phyloP scores from a whole-genome alignment of 2,329 filamentous ascomycete species.

The Triangularia setosa region DNA sequence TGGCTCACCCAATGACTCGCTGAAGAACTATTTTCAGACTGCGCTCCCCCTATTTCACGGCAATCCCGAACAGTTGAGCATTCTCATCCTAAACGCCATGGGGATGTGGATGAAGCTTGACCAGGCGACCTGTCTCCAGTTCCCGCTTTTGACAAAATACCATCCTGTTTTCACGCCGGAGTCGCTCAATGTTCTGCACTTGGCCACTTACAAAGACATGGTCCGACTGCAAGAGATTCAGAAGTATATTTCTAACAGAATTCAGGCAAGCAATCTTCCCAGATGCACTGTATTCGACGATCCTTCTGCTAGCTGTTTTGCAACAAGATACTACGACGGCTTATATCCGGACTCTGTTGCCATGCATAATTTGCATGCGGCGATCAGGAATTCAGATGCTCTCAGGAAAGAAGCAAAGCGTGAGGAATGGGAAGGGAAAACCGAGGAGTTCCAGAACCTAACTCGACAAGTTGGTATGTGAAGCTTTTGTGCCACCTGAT shows the following conservation, averaged over 20 bases:
- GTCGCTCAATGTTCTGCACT: constrained; percentile 52
- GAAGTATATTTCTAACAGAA: constrained; percentile 41
- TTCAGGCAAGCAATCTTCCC: background rate
- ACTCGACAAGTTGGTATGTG: constrained; percentile 26
- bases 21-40: constrained; percentile 34
- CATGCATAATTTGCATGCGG: background rate
- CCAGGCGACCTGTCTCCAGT: constrained; percentile 36
- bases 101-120: constrained; percentile 59
- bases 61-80: constrained; percentile 48
- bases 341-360: constrained; percentile 18
- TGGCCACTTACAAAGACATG: constrained; percentile 47
- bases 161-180: constrained; percentile 47
- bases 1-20: background rate
- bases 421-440: constrained; percentile 33
- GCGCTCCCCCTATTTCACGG: constrained; percentile 37
- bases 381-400: constrained; percentile 13
- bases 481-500: background rate
- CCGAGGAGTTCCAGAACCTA: constrained; percentile 30
- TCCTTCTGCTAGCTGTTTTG: constrained; percentile 41
- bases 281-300: constrained; percentile 46
- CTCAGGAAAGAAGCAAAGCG: constrained; percentile 25
- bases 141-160: constrained; percentile 47
- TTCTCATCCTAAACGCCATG: constrained; percentile 50
- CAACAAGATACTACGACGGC: constrained; percentile 41
- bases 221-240: constrained; percentile 47